These are phyloP conservation scores for Saccharum hybrid DNA, from an alignment of 202 grass and related monocot genomes.

Conservation along the genomic window DNA sequence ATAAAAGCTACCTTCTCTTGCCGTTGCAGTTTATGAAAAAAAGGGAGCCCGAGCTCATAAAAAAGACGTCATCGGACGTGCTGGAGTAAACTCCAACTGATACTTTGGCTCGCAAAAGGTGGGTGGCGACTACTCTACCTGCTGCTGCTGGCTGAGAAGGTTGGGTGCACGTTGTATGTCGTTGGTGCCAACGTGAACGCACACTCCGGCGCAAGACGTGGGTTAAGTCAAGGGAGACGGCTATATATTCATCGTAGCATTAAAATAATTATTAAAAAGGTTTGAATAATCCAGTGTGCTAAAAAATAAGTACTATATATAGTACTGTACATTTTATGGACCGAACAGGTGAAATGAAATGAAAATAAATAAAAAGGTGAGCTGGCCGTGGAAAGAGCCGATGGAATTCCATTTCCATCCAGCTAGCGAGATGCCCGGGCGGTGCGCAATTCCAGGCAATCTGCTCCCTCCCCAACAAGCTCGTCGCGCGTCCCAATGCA, in stretches of 20 bases:
- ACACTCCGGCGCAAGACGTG: conserved; percentile 44
- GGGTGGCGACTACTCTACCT: conserved; percentile 18
- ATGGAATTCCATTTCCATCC: neutral
- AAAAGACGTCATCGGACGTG: neutral
- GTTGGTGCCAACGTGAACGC: conserved; percentile 25
- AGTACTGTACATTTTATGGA: neutral
- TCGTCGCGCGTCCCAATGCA: neutral
- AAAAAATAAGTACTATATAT: too few species aligned
- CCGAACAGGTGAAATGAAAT: neutral
- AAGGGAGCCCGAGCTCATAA: neutral
- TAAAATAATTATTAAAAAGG: neutral
- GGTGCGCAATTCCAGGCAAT: conserved; percentile 23
- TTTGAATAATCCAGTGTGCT: neutral
- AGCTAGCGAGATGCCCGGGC: conserved; percentile 32
- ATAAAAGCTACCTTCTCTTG: neutral
- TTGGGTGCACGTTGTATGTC: conserved; percentile 22
- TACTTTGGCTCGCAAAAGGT: neutral
- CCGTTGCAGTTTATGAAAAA: neutral
- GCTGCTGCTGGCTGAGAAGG: conserved; percentile 5
- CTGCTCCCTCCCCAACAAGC: neutral
- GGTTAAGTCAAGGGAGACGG: conserved; percentile 36
- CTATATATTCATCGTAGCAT: neutral
- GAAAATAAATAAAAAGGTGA: neutral
- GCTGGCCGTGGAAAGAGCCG: conserved; percentile 25
- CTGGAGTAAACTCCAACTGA: neutral